phyloP scores from a whole-genome alignment of 768 basidiomycete species.

The Mycena vulgaris region DNA sequence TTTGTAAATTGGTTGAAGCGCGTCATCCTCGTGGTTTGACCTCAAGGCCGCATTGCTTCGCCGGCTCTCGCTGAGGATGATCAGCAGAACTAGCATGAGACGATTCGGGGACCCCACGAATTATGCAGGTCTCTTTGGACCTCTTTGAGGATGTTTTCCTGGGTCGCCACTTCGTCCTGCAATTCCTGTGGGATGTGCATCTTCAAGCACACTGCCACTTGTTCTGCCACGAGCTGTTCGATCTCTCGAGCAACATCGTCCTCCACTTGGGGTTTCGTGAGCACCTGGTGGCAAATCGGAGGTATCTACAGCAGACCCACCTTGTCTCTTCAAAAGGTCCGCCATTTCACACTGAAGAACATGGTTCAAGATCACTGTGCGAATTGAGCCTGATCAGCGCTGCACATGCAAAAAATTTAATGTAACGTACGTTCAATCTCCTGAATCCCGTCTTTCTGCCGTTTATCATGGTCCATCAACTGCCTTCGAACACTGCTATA shows the following conservation, averaged over 20 bases:
- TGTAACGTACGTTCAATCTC: constrained; percentile 64
- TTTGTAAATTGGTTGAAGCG: constrained; percentile 65
- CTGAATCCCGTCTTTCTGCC: constrained; percentile 59
- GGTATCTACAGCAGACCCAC: constrained; percentile 45
- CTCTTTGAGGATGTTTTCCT: constrained; percentile 62
- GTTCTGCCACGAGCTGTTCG: constrained; percentile 64
- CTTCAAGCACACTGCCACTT: constrained; percentile 65
- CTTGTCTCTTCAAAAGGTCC: constrained; percentile 60
- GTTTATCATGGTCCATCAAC: constrained; percentile 59
- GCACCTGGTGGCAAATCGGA: not conserved
- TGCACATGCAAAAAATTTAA: not conserved
- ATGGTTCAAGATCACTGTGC: constrained; percentile 63
- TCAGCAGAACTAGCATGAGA: not conserved
- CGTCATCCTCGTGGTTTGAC: constrained; percentile 55
- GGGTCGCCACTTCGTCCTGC: constrained; percentile 63
- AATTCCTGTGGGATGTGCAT: constrained; percentile 62
- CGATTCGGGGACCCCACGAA: constrained; percentile 59
- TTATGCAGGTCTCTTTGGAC: constrained; percentile 67
- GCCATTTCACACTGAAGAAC: constrained; percentile 61
- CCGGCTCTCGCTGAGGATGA: constrained; percentile 65
- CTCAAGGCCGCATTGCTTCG: constrained; percentile 67
- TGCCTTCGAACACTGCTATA: constrained; percentile 59
- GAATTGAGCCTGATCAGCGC: not conserved
- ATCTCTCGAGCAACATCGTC: constrained; percentile 64
- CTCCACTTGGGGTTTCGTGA: constrained; percentile 55